Base-by-base conservation (phyloP, 257 asterid genomes). In the Salvia splendens region DNA sequence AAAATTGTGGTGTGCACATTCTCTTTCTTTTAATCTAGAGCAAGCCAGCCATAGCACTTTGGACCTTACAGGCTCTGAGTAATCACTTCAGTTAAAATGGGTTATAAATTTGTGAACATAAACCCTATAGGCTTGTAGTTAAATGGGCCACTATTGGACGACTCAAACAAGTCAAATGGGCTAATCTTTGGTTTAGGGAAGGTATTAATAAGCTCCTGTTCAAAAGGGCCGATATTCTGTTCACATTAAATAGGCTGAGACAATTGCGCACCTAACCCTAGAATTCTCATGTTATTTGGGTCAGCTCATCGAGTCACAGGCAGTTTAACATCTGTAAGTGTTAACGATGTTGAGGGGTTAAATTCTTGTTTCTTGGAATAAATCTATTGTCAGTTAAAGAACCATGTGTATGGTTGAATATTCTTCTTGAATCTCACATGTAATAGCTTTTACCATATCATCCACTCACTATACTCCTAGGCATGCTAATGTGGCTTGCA, bases 381-480 rank as follows among this genome's bases (percentile, higher is more conserved):
- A 24, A 2, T 24, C 14, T 3, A 17, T 10, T 51, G 14, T 15
- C 47, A 52, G 47, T 57, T 60, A 42, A 51, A 43, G 45, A 47
- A 40, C 55, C 61, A 12, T 40, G 55, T 20, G 16, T 54, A 47
- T 75, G 2, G 41, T 68, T 61, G 24, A 30, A 57, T 64, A 20
- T 69, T 54, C 59, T 38, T 49, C 71, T 57, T 56, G 28, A 48
- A 62, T 38, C 50, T 41, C 10, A 12, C 36, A 58, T 33, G 16
- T 60, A 6, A 70, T 59, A 49, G 70, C 61, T 58, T 35, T 41
- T 59, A 57, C 62, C 51, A 61, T 67, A 45, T 64, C 50, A 32
- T 67, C 65, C 56, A 33, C 50, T 41, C 16, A 14, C 28, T 52
- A 15, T 51, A 45, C 17, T 48, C 67, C 36, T 51, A 33, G 15